These are phyloP conservation scores for Graphilbum ipis-grandicollis DNA, from an alignment of 2,329 filamentous ascomycete genomes.

Conservation along the genomic window DNA sequence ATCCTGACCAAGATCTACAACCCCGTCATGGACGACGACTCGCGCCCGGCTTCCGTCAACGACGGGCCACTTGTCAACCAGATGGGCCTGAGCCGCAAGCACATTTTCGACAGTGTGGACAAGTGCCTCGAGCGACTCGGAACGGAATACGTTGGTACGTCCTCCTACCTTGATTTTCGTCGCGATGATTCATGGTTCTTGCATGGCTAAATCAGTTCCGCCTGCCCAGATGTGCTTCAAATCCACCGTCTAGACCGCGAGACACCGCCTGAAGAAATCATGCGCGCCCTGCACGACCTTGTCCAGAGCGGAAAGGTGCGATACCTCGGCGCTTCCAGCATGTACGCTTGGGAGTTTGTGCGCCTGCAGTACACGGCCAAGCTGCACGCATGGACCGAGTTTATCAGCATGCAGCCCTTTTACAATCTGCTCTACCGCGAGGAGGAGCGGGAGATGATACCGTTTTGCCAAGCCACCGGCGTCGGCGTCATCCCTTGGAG, in stretches of 20 bases:
- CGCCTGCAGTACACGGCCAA: constrained; percentile 30
- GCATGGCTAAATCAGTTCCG: too few species aligned
- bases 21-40: constrained; percentile 30
- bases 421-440: constrained; percentile 37
- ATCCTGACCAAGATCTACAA: constrained; percentile 40
- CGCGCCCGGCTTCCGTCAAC: too few species aligned
- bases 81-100: constrained; percentile 34
- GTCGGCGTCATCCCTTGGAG: constrained; percentile 21
- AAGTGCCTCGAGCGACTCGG: constrained; percentile 34
- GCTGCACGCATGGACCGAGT: constrained; percentile 34
- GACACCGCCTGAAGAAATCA: constrained; percentile 34
- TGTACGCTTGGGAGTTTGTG: constrained; percentile 26
- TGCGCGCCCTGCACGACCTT: constrained; percentile 39
- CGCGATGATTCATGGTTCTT: too few species aligned
- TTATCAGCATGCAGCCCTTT: constrained; percentile 36
- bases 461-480: constrained; percentile 15
- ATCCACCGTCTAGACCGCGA: constrained; percentile 36
- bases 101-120: constrained; percentile 49
- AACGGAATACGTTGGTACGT: constrained; percentile 31
- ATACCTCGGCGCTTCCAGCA: constrained; percentile 25
- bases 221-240: constrained; percentile 42
- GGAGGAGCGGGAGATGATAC: constrained; percentile 27
- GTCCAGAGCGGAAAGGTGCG: constrained; percentile 33
- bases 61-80: too few species aligned
- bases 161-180: too few species aligned